Evolutionary conservation across 2,329 filamentous ascomycete genomes (phyloP), one percentile per base, ranked within the genome.

Genomic region (Aotearoamyces nothofagi): DNA sequence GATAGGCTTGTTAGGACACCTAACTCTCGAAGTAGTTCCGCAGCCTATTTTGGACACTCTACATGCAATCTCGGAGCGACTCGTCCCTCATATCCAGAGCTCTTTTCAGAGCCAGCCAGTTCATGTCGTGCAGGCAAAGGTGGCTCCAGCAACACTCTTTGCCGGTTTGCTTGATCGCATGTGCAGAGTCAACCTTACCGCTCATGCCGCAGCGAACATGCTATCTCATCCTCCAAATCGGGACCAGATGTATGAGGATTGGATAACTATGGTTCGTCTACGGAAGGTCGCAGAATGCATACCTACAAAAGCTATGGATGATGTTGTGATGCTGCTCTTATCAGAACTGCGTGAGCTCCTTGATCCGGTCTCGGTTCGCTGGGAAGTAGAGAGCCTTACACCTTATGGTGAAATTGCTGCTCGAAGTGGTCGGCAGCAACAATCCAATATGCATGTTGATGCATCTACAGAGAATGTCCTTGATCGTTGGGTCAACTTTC

Each of bases 241-340:
- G 31, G 83, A 90, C 39, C 79, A 90, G 46, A 96, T 98, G 90
- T 94, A 90, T 60, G 62, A 78, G 28, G 90, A 98, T 47, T 93
- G 86, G 75, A 73, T 83, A 22, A 71, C 61, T 3, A 67, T 69
- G 56, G 68, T 77, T 16, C 60, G 67, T 15, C 57, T 68, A 7
- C 63, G 70, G 26, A 76, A 76, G 45, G 55, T 76, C 33, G 68
- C 70, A 1, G 70, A 78, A 42, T 68, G 63, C 34, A 60, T 78
- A 5, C 72, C 72, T 1, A 66, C 66, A 3, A 56, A 61, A 26
- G 71, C 61, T 8, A 76, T 77, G 70, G 72, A 77, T 40, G 71
- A 78, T 35, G 58, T 77, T 12, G 69, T 76, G 12, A 64, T 63
- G 35, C 50, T 77, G 3, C 52, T 78, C 2, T 54, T 82, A 9